Evolutionary conservation across 2,329 filamentous ascomycete species (phyloP).

Genomic region (Fusarium tanahbumbuense): DNA sequence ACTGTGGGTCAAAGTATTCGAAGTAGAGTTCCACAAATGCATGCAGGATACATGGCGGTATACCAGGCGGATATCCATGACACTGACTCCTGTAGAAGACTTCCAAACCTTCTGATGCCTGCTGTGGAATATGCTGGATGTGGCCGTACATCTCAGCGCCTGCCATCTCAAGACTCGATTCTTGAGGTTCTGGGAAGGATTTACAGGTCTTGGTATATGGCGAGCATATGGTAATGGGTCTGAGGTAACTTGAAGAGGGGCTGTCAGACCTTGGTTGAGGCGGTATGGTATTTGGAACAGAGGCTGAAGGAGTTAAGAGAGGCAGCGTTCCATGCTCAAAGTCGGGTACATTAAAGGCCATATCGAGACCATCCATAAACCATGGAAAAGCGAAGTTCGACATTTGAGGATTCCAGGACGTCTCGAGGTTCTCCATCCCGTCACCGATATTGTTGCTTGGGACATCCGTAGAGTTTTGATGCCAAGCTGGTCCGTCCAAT

Average conservation of each 20-base stretch:
- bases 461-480: not conserved
- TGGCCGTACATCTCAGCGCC: not conserved
- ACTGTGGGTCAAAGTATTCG: not conserved
- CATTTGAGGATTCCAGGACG: rapidly evolving
- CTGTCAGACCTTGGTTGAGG: rapidly evolving
- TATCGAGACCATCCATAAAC: not conserved
- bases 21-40: not conserved
- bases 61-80: rapidly evolving
- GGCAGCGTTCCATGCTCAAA: not conserved
- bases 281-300: rapidly evolving
- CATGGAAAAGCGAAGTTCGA: not conserved
- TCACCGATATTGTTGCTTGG: rapidly evolving
- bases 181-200: not conserved
- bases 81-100: not conserved
- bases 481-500: rapidly evolving
- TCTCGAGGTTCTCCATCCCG: not conserved
- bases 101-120: not conserved
- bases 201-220: not conserved
- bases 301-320: not conserved
- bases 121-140: not conserved
- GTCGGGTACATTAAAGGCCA: not conserved
- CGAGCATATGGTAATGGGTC: rapidly evolving
- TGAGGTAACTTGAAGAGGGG: rapidly evolving
- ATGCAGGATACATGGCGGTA: rapidly evolving
- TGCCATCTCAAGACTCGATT: not conserved